Evolutionary conservation across 1,284 basidiomycete species (phyloP).

Genomic region (Cystobasidium sp.): DNA sequence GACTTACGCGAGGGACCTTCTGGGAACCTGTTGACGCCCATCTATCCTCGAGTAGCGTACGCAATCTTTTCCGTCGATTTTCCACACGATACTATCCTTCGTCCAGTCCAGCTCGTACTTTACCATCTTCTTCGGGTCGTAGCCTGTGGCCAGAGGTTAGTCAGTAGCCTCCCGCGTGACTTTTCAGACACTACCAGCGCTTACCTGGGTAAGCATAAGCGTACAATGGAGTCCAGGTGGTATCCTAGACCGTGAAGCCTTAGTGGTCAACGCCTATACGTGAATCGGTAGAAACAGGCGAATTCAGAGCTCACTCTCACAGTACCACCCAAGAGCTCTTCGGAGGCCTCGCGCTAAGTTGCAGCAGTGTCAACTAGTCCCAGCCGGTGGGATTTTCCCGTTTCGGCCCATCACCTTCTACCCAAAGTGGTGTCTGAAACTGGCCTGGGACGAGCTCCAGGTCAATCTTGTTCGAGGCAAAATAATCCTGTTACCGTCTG

Average conservation of each 20-base stretch:
- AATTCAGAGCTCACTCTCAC: neutral
- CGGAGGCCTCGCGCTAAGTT: too few relatives aligned
- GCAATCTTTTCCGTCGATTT: conserved; percentile 2
- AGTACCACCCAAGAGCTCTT: neutral
- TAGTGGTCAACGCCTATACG: neutral
- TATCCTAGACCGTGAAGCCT: neutral
- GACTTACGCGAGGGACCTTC: conserved; percentile 8
- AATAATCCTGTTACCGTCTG: neutral
- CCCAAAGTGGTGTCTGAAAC: conserved; percentile 19
- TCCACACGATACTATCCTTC: conserved; percentile 7
- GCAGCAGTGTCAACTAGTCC: neutral
- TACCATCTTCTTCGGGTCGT: neutral
- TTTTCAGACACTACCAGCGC: neutral
- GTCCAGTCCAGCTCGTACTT: conserved; percentile 11
- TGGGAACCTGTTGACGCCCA: neutral
- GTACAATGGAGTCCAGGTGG: neutral
- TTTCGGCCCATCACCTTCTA: neutral
- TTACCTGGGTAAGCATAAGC: conserved; percentile 6
- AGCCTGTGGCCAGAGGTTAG: neutral
- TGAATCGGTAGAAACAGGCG: neutral
- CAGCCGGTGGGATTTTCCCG: neutral
- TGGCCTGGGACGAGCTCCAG: conserved; percentile 10
- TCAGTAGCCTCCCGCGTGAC: neutral
- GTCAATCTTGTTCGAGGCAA: conserved; percentile 6
- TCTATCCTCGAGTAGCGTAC: neutral